phyloP scores from a whole-genome alignment of 192 early-diverging fungal genomes.

The Podila epicladia region DNA sequence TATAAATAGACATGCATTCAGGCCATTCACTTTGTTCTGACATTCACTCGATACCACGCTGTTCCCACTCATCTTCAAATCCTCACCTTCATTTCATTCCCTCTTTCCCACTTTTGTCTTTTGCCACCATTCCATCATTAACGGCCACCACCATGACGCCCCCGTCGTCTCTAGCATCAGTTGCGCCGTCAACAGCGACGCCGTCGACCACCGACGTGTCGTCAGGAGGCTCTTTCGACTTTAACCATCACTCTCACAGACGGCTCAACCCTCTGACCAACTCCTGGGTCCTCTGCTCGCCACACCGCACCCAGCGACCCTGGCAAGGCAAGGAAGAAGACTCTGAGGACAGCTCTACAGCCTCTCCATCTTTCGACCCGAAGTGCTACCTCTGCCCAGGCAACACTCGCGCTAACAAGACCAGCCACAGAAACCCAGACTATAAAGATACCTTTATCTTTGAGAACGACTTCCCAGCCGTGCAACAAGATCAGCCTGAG shows the following conservation, averaged over 20 bases:
- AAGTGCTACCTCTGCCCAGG: conserved; percentile 88
- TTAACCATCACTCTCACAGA: conserved; percentile 73
- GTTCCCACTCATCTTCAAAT: not conserved
- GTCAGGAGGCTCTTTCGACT: conserved; percentile 53
- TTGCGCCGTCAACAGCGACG: not conserved
- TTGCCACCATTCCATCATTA: not conserved
- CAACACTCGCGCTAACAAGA: conserved; percentile 82
- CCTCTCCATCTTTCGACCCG: conserved; percentile 76
- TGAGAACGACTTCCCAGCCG: conserved; percentile 93
- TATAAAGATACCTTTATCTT: conserved; percentile 89
- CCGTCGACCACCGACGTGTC: not conserved
- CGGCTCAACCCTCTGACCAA: conserved; percentile 93
- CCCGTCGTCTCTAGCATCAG: too few relatives aligned
- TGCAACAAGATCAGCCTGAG: conserved; percentile 70
- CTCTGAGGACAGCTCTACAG: conserved; percentile 33
- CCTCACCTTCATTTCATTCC: not conserved
- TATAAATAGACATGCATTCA: not conserved
- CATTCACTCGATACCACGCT: conserved; percentile 1
- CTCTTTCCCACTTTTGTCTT: not conserved
- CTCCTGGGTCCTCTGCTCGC: conserved; percentile 97
- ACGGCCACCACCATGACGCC: too few relatives aligned
- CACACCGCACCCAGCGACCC: conserved; percentile 93
- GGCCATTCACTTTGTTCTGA: not conserved
- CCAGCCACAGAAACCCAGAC: conserved; percentile 67
- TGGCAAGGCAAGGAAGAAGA: conserved; percentile 86